Conservation (phyloP, 2,329 filamentous ascomycete species). For the Dactylellina sp. region DNA sequence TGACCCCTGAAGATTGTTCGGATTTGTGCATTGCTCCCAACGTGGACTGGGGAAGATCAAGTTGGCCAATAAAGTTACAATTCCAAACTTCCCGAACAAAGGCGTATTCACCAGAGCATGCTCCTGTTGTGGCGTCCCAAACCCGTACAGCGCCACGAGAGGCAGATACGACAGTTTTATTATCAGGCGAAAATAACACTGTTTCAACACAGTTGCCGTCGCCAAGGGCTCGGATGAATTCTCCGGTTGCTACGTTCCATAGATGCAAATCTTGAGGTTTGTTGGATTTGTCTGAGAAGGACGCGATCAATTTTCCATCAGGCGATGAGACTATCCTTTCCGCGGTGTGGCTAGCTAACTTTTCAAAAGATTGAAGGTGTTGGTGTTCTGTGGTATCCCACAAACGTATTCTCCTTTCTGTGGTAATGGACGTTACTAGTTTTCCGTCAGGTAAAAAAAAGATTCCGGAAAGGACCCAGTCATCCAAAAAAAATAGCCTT, state of each 20-base stretch:
- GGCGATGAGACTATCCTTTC: no score
- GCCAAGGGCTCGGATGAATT: background rate
- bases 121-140: slow-evolving; percentile 24
- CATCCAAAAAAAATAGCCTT: no score
- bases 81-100: background rate
- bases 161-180: slow-evolving; percentile 22
- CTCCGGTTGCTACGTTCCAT: background rate
- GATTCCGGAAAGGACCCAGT: no score
- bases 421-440: no score
- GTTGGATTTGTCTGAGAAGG: no score
- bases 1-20: background rate
- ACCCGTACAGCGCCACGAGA: slow-evolving; percentile 12
- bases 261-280: background rate
- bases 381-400: no score
- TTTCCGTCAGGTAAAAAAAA: no score
- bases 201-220: background rate
- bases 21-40: background rate
- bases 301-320: no score
- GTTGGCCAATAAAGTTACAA: background rate
- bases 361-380: no score
- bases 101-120: background rate
- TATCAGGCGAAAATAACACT: slow-evolving; percentile 29
- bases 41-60: background rate
- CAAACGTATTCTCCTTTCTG: no score
- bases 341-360: no score